These are phyloP conservation scores for Cyberlindnera euphorbiae DNA, from an alignment of 805 yeast species.

Conservation along the genomic window DNA sequence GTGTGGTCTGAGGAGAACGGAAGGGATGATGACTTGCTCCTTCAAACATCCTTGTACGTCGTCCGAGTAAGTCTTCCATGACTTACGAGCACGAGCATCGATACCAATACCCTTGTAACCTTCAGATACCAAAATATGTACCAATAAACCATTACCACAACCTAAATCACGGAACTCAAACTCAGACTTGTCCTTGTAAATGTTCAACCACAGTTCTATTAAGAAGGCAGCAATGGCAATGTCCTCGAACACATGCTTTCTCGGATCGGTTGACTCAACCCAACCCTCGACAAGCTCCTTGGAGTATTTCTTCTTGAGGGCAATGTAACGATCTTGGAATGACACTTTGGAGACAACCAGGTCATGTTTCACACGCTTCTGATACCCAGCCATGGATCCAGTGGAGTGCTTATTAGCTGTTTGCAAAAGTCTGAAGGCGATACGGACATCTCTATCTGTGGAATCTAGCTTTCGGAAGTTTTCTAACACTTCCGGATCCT, in stretches of 20 bases:
- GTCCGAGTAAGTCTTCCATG: slow-evolving; percentile 78
- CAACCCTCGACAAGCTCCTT: slow-evolving; percentile 69
- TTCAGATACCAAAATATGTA: slow-evolving; percentile 67
- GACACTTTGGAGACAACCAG: slow-evolving; percentile 73
- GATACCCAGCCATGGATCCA: slow-evolving; percentile 82
- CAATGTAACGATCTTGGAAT: slow-evolving; percentile 79
- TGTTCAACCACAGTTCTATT: slow-evolving; percentile 74
- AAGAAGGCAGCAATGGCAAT: slow-evolving; percentile 92
- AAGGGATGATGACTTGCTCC: slow-evolving; percentile 84
- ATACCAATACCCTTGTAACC: slow-evolving; percentile 82
- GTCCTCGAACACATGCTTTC: slow-evolving; percentile 94
- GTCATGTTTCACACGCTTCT: slow-evolving; percentile 86
- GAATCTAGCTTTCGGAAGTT: slow-evolving; percentile 33
- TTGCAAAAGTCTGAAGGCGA: slow-evolving; percentile 71
- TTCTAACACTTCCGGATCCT: slow-evolving; percentile 24
- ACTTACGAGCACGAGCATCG: slow-evolving; percentile 84
- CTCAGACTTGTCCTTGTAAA: slow-evolving; percentile 34
- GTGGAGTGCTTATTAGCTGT: slow-evolving; percentile 80
- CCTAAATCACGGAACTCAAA: slow-evolving; percentile 86
- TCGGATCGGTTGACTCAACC: slow-evolving; percentile 94
- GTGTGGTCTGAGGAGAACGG: slow-evolving; percentile 62
- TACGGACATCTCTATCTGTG: slow-evolving; percentile 66
- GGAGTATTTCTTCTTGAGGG: slow-evolving; percentile 78
- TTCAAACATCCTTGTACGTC: slow-evolving; percentile 51
- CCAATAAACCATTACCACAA: slow-evolving; percentile 90